These are phyloP conservation scores for Ophiosphaerella narmari DNA, from an alignment of 2,329 filamentous ascomycete species.

Conservation along the genomic window DNA sequence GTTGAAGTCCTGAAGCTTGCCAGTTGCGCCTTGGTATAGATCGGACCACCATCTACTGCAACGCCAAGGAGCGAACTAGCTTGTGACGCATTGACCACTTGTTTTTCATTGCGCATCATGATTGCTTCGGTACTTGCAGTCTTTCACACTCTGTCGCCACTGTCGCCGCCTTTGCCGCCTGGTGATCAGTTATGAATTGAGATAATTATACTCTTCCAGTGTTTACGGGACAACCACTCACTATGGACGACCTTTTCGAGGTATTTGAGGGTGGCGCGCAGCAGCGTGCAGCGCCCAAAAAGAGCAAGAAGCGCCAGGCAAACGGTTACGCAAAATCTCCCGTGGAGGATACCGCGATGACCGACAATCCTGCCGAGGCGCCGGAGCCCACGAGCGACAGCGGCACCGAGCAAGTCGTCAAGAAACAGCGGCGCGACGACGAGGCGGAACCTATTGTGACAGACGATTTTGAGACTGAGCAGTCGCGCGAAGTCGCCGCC, in stretches of 20 bases:
- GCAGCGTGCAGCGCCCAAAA: slow-evolving; percentile 43
- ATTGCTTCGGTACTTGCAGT: too few relatives aligned
- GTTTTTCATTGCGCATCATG: too few relatives aligned
- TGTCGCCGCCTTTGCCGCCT: too few relatives aligned
- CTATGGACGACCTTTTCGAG: slow-evolving; percentile 54
- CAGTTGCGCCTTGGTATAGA: slow-evolving; percentile 1
- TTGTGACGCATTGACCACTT: too few relatives aligned
- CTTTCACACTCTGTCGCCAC: too few relatives aligned
- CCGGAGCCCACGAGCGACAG: slow-evolving; percentile 35
- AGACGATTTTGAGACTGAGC: slow-evolving; percentile 92
- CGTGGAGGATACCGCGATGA: slow-evolving; percentile 51
- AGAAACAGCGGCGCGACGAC: slow-evolving; percentile 66
- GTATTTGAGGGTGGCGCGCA: slow-evolving; percentile 49
- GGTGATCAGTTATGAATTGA: not conserved
- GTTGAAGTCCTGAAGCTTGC: slow-evolving; percentile 6
- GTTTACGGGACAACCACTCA: slow-evolving; percentile 9
- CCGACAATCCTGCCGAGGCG: slow-evolving; percentile 44
- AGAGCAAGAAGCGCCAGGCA: slow-evolving; percentile 83
- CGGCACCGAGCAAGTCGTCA: slow-evolving; percentile 52
- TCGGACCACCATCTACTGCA: slow-evolving; percentile 2
- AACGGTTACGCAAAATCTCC: slow-evolving; percentile 73
- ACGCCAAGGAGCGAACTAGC: too few relatives aligned
- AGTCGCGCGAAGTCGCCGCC: slow-evolving; percentile 86
- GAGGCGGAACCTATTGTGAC: slow-evolving; percentile 82
- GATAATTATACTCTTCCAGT: not conserved